Conservation (phyloP, 148 eudicot genomes). For the Bassia scoparia region DNA sequence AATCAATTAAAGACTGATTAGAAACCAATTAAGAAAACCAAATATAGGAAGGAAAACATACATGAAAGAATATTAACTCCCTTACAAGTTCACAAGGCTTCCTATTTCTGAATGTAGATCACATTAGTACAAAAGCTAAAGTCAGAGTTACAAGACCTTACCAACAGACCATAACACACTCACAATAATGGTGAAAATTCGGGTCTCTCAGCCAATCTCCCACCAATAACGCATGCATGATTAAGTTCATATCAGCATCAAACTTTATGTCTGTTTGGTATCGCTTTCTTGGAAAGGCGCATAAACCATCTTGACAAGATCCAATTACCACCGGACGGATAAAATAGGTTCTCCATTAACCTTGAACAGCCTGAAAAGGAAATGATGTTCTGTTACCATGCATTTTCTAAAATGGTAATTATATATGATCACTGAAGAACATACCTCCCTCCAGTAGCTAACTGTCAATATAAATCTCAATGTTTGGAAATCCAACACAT, state of each 20-base stretch:
- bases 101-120: no score
- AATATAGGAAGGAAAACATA: no score
- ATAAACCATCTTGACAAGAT: constrained; percentile 90
- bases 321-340: constrained; percentile 99
- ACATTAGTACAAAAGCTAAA: no score
- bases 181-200: constrained; percentile 94
- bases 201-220: constrained; percentile 96
- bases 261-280: constrained; percentile 91
- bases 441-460: constrained; percentile 97
- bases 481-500: constrained; percentile 86
- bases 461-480: constrained; percentile 72
- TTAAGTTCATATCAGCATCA: constrained; percentile 98
- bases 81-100: no score
- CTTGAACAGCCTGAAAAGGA: constrained; percentile 68
- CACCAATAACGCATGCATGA: constrained; percentile 98
- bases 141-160: no score
- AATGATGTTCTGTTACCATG: not conserved
- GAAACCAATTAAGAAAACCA: no score
- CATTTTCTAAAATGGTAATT: constrained; percentile 4
- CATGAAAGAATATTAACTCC: no score
- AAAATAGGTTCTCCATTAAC: constrained; percentile 89
- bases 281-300: constrained; percentile 80
- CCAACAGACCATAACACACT: constrained; percentile 86
- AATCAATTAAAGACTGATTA: no score
- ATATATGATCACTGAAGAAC: not conserved